Evolutionary conservation across 306 rosid species (phyloP).

Genomic region (Vicia sativa): DNA sequence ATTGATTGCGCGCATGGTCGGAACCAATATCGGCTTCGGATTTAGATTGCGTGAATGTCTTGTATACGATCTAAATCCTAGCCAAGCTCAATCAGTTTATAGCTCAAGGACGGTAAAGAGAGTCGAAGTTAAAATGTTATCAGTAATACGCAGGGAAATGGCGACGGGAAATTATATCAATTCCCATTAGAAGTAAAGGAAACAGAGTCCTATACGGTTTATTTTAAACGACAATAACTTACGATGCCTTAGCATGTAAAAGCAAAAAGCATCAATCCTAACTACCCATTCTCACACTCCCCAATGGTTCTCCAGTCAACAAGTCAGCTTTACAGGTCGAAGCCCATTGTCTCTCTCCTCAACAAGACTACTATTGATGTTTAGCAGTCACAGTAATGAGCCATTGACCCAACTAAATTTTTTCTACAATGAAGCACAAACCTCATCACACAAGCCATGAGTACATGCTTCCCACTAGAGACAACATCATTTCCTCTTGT

Average conservation of each 20-base stretch:
- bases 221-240: slow-evolving; percentile 60
- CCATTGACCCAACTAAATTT: slow-evolving; percentile 56
- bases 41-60: neutral
- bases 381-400: slow-evolving; percentile 40
- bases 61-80: neutral
- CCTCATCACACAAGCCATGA: slow-evolving; percentile 53
- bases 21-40: neutral
- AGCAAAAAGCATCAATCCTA: slow-evolving; percentile 67
- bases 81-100: neutral
- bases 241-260: slow-evolving; percentile 61
- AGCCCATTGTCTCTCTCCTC: slow-evolving; percentile 53
- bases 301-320: slow-evolving; percentile 65
- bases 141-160: slow-evolving; percentile 34
- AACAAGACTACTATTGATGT: slow-evolving; percentile 43
- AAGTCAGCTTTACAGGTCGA: slow-evolving; percentile 81
- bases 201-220: slow-evolving; percentile 59
- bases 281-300: slow-evolving; percentile 61
- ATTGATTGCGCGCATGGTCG: neutral
- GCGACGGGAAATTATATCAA: slow-evolving; percentile 47
- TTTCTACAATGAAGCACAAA: slow-evolving; percentile 57
- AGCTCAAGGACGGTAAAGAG: slow-evolving; percentile 15
- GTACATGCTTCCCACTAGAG: slow-evolving; percentile 55
- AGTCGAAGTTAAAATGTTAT: slow-evolving; percentile 14
- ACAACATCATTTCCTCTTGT: slow-evolving; percentile 45
- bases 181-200: slow-evolving; percentile 55